phyloP scores from a whole-genome alignment of 176 grass and related monocot species.

The Zoysia pacifica region DNA sequence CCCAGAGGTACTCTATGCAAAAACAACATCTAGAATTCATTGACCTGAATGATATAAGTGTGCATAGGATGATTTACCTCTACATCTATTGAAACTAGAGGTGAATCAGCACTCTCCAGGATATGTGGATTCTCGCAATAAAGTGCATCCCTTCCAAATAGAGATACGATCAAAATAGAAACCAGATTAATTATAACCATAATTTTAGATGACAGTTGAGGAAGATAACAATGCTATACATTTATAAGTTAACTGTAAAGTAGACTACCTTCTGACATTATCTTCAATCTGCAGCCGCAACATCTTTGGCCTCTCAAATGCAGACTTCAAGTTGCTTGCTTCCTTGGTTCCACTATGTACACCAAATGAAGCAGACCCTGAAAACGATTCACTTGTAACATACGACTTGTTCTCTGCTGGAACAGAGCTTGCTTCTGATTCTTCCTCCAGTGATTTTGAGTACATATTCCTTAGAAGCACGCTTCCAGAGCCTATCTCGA shows the following conservation, averaged over 20 bases:
- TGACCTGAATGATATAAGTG: constrained; percentile 18
- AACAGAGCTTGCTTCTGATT: constrained; percentile 93
- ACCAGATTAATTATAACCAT: constrained; percentile 22
- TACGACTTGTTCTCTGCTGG: constrained; percentile 65
- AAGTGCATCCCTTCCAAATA: constrained; percentile 53
- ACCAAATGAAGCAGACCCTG: constrained; percentile 43
- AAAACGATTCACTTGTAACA: constrained; percentile 64
- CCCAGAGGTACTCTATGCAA: constrained; percentile 19
- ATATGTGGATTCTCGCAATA: constrained; percentile 43
- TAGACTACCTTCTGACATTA: constrained; percentile 52
- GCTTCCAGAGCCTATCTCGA: constrained; percentile 90
- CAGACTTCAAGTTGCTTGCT: constrained; percentile 37
- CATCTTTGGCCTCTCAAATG: constrained; percentile 34
- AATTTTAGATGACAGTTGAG: constrained; percentile 17
- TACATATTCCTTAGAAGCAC: constrained; percentile 72
- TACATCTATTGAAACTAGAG: constrained; percentile 51
- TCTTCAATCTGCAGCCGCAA: constrained; percentile 31
- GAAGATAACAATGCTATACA: constrained; percentile 19
- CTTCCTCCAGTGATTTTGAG: constrained; percentile 75
- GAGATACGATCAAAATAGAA: not conserved
- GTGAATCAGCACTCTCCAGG: constrained; percentile 48
- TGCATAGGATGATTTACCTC: constrained; percentile 43
- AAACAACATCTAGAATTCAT: constrained; percentile 27
- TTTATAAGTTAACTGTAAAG: not conserved
- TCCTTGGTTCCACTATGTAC: constrained; percentile 51